These are phyloP conservation scores for Euclidium syriacum DNA, from an alignment of 345 rosid species.

Conservation along the genomic window DNA sequence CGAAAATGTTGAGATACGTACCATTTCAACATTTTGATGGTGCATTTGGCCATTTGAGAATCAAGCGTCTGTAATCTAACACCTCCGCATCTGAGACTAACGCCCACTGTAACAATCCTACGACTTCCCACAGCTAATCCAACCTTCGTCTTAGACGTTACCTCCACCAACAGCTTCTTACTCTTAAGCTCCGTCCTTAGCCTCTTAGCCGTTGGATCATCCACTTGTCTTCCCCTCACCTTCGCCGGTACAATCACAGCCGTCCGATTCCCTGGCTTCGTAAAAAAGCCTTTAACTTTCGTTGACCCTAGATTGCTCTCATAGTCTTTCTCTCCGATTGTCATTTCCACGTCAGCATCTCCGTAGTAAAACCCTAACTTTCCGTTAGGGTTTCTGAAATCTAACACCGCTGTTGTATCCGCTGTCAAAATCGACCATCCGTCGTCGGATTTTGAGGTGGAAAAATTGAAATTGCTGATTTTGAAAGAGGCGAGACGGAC, in stretches of 20 bases:
- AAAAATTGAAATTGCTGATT: slow-evolving; percentile 40
- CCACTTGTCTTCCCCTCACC: slow-evolving; percentile 40
- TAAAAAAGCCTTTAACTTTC: slow-evolving; percentile 40
- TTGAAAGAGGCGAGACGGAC: slow-evolving; percentile 62
- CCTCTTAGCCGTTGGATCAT: slow-evolving; percentile 35
- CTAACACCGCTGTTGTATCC: slow-evolving; percentile 40
- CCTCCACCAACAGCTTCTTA: slow-evolving; percentile 39
- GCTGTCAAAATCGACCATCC: slow-evolving; percentile 41
- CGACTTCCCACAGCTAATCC: slow-evolving; percentile 40
- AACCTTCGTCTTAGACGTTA: slow-evolving; percentile 44
- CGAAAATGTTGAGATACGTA: too few relatives aligned
- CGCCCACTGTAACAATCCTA: slow-evolving; percentile 42
- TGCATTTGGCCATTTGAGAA: slow-evolving; percentile 56
- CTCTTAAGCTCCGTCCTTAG: slow-evolving; percentile 33
- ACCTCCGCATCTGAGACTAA: slow-evolving; percentile 45
- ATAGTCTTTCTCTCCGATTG: slow-evolving; percentile 28
- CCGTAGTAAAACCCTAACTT: slow-evolving; percentile 46
- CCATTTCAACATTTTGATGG: slow-evolving; percentile 54
- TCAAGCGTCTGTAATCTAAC: slow-evolving; percentile 42
- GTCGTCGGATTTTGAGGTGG: slow-evolving; percentile 40
- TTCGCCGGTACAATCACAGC: slow-evolving; percentile 42
- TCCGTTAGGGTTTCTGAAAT: slow-evolving; percentile 61
- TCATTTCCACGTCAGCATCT: slow-evolving; percentile 33
- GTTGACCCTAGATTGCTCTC: slow-evolving; percentile 40
- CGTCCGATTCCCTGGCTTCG: slow-evolving; percentile 42